A percentile compares a stretch with the other conserved stretches of the same genome.
Evolutionary conservation across 805 yeast genomes (phyloP).

Genomic region (Hanseniaspora occidentalis): DNA sequence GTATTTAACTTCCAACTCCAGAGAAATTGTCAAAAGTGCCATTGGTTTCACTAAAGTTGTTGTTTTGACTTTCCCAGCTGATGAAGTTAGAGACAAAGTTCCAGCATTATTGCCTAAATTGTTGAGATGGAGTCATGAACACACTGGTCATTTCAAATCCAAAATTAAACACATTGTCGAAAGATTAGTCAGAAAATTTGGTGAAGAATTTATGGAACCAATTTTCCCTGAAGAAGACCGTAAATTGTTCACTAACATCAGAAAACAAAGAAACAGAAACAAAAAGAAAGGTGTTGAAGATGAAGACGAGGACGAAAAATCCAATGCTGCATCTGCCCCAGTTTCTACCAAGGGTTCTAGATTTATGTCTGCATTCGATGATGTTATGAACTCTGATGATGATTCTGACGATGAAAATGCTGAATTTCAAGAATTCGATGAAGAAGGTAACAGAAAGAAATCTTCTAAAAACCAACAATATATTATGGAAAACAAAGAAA

Average conservation of each 20-base stretch:
- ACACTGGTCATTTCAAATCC: slow-evolving; percentile 86
- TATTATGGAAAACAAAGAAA: slow-evolving; percentile 61
- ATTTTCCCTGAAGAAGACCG: slow-evolving; percentile 85
- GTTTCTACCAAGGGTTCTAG: slow-evolving; percentile 29
- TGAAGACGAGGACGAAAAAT: slow-evolving; percentile 23
- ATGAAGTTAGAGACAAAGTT: slow-evolving; percentile 54
- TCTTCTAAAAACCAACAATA: slow-evolving; percentile 37
- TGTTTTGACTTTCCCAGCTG: slow-evolving; percentile 70
- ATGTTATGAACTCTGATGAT: slow-evolving; percentile 66
- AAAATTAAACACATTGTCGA: slow-evolving; percentile 90
- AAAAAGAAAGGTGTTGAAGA: slow-evolving; percentile 52
- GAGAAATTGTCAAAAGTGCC: slow-evolving; percentile 90
- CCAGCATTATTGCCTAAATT: slow-evolving; percentile 55
- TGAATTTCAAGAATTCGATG: slow-evolving; percentile 29
- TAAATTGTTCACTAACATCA: slow-evolving; percentile 73
- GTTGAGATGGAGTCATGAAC: slow-evolving; percentile 90
- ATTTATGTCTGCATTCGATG: slow-evolving; percentile 82
- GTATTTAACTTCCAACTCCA: slow-evolving; percentile 77
- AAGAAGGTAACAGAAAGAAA: slow-evolving; percentile 19
- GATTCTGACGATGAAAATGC: slow-evolving; percentile 41
- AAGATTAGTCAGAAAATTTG: slow-evolving; percentile 79
- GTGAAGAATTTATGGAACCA: slow-evolving; percentile 70
- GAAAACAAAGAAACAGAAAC: slow-evolving; percentile 74
- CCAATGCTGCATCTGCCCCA: slow-evolving; percentile 12
- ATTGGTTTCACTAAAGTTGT: slow-evolving; percentile 91